Conservation (phyloP, 768 basidiomycete genomes). For the Kwoniella heveanensis region DNA sequence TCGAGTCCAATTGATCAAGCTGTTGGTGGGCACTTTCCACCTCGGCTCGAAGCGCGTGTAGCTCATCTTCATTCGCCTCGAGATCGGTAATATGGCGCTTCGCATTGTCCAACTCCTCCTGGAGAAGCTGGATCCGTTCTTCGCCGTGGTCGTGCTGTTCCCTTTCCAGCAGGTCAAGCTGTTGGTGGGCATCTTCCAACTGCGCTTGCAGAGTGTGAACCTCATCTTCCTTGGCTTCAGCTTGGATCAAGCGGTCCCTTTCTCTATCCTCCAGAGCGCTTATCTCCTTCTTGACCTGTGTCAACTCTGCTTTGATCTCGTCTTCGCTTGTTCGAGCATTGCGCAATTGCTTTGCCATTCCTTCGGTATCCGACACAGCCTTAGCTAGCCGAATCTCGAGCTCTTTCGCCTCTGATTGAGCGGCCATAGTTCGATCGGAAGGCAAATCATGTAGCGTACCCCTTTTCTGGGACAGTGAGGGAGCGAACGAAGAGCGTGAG, state of each 20-base stretch:
- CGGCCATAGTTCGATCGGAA: constrained; percentile 33
- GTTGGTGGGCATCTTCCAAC: constrained; percentile 19
- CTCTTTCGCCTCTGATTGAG: constrained; percentile 38
- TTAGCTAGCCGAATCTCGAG: constrained; percentile 46
- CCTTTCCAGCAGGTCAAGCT: background rate
- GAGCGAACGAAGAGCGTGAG: constrained; percentile 17
- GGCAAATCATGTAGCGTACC: background rate
- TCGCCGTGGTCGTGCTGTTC: constrained; percentile 4
- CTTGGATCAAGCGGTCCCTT: constrained; percentile 22
- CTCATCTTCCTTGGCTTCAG: constrained; percentile 3
- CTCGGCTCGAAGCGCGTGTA: constrained; percentile 21
- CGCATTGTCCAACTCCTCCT: constrained; percentile 15
- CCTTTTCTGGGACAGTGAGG: constrained; percentile 2
- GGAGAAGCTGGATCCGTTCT: background rate
- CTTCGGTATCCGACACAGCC: constrained; percentile 30
- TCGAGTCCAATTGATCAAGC: constrained; percentile 5
- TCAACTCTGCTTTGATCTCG: constrained; percentile 2
- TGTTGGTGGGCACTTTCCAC: constrained; percentile 17
- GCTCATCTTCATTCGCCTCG: constrained; percentile 2
- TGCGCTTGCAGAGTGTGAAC: background rate
- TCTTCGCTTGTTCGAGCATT: constrained; percentile 3
- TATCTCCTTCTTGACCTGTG: background rate
- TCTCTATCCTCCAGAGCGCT: constrained; percentile 22
- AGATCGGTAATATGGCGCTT: background rate
- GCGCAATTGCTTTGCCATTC: constrained; percentile 6